A percentile compares a stretch with the other conserved stretches of the same genome.
phyloP scores from a whole-genome alignment of 345 rosid genomes.

The Heritiera littoralis region DNA sequence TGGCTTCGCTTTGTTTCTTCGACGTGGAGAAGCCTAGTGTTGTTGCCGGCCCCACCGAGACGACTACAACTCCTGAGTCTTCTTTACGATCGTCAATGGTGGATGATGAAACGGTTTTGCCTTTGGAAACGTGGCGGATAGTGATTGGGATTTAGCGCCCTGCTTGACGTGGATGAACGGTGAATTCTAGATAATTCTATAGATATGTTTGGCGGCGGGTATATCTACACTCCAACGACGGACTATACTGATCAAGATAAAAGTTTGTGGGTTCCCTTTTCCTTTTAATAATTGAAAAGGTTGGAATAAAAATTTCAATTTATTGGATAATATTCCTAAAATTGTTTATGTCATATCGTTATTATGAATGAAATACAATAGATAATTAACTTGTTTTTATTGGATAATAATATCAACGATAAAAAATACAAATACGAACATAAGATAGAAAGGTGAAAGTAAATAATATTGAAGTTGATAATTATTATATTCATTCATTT shows the following conservation, averaged over 20 bases:
- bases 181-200: not conserved
- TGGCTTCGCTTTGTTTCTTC: constrained; percentile 24
- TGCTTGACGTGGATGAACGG: constrained; percentile 12
- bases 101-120: constrained; percentile 25
- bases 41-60: constrained; percentile 29
- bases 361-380: too few relatives aligned
- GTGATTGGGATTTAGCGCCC: constrained; percentile 15
- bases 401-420: too few relatives aligned
- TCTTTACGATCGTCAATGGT: constrained; percentile 5
- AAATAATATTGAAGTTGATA: too few relatives aligned
- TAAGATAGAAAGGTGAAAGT: too few relatives aligned
- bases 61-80: constrained; percentile 16
- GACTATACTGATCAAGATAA: not conserved
- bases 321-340: too few relatives aligned
- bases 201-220: not conserved
- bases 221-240: not conserved
- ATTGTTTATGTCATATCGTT: too few relatives aligned
- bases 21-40: constrained; percentile 51
- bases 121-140: constrained; percentile 29
- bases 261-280: not conserved
- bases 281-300: too few relatives aligned
- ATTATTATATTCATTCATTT: too few relatives aligned
- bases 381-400: too few relatives aligned
- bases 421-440: too few relatives aligned
- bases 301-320: too few relatives aligned